phyloP scores from a whole-genome alignment of 805 yeast genomes.

The Metschnikowia similis region DNA sequence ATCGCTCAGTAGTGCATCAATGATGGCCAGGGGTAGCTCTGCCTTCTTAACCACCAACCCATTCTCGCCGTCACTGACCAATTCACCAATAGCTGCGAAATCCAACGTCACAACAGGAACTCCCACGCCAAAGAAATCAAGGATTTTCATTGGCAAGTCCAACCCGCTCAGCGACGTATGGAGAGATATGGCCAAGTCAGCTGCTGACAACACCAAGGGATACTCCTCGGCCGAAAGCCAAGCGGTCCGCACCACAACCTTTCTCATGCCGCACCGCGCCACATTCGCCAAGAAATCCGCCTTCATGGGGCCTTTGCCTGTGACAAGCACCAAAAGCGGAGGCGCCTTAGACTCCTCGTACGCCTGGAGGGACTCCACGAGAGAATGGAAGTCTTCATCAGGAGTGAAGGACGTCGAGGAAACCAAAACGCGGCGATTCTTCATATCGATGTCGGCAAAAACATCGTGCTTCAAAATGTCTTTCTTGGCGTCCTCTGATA shows the following conservation, averaged over 20 bases:
- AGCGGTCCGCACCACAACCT: constrained; percentile 54
- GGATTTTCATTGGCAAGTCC: constrained; percentile 95
- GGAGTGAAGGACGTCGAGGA: constrained; percentile 94
- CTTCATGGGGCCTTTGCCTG: constrained; percentile 92
- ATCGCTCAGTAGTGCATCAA: constrained; percentile 26
- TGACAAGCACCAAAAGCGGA: constrained; percentile 66
- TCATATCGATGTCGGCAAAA: constrained; percentile 23
- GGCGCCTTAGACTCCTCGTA: constrained; percentile 49
- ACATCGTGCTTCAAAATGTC: constrained; percentile 25
- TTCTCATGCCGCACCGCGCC: constrained; percentile 36
- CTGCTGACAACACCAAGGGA: constrained; percentile 66
- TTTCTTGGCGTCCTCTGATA: constrained; percentile 25
- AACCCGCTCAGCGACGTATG: constrained; percentile 91
- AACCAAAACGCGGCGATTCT: constrained; percentile 59
- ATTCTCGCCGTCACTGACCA: constrained; percentile 64
- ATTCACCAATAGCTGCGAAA: constrained; percentile 74
- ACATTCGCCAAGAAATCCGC: constrained; percentile 48
- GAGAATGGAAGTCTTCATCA: constrained; percentile 78
- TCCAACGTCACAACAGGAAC: constrained; percentile 79
- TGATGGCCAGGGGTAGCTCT: constrained; percentile 23
- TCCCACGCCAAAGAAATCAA: constrained; percentile 95
- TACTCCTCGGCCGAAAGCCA: constrained; percentile 83
- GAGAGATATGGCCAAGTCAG: constrained; percentile 85
- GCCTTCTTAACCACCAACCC: constrained; percentile 46
- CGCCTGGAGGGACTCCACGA: constrained; percentile 61